These are phyloP conservation scores for Coemansia sp. DNA, from an alignment of 192 early-diverging fungal species.

Conservation along the genomic window DNA sequence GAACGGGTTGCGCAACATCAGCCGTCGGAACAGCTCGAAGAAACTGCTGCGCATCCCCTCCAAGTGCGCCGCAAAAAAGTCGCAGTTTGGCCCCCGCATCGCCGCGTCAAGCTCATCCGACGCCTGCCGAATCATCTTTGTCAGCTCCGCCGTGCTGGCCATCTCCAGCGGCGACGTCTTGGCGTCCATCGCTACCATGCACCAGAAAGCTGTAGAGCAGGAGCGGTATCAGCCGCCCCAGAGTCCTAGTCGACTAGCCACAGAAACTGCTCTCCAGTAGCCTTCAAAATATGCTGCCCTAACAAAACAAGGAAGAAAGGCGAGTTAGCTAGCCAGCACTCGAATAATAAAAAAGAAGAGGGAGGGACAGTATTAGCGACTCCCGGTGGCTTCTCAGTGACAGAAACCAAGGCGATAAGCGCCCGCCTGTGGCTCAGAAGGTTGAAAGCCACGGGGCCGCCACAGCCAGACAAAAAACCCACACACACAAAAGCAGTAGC, in stretches of 20 bases:
- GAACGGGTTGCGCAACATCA: conserved; percentile 44
- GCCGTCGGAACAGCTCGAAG: conserved; percentile 42
- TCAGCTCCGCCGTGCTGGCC: conserved; percentile 43
- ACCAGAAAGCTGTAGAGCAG: neutral
- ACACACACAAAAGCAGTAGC: neutral
- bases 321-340: neutral
- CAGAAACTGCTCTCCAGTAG: neutral
- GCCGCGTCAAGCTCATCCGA: conserved; percentile 29
- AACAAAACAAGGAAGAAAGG: neutral
- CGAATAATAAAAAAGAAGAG: neutral
- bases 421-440: neutral
- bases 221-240: neutral
- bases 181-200: conserved; percentile 4
- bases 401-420: neutral
- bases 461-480: conserved; percentile 4
- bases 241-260: neutral
- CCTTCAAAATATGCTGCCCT: neutral
- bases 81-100: conserved; percentile 13
- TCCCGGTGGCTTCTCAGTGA: neutral
- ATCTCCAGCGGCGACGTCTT: conserved; percentile 8
- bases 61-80: conserved; percentile 32
- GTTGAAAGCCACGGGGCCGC: neutral
- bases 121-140: conserved; percentile 31
- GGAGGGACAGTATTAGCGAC: neutral
- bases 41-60: conserved; percentile 37